Conservation (phyloP, 192 early-diverging fungal species). For the Coemansia sp. region DNA sequence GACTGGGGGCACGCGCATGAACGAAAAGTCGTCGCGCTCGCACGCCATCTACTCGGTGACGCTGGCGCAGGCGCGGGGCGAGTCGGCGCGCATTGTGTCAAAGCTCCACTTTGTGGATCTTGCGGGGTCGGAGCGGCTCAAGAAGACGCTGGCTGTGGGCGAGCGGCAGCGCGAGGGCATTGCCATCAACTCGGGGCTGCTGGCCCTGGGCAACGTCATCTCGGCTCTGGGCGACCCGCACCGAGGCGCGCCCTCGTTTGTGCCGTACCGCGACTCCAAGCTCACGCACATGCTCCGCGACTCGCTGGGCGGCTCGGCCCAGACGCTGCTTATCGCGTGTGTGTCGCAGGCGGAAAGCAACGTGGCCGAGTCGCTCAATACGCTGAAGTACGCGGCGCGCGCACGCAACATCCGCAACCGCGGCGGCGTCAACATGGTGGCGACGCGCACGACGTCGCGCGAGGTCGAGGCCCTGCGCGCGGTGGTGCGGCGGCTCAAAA, state of each 20-base stretch:
- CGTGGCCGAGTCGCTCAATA: slow-evolving; percentile 91
- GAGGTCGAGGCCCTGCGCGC: slow-evolving; percentile 72
- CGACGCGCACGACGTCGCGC: slow-evolving; percentile 58
- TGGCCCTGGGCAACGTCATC: slow-evolving; percentile 98
- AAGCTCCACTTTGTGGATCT: slow-evolving; percentile 99
- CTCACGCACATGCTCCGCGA: slow-evolving; percentile 96
- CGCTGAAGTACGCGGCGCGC: slow-evolving; percentile 94
- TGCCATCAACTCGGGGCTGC: slow-evolving; percentile 93
- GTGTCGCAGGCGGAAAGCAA: slow-evolving; percentile 87
- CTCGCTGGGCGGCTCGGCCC: slow-evolving; percentile 92
- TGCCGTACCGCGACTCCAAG: slow-evolving; percentile 98
- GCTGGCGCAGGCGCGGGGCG: slow-evolving; percentile 71
- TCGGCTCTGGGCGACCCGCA: slow-evolving; percentile 87
- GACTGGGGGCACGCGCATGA: slow-evolving; percentile 98
- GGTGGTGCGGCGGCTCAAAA: slow-evolving; percentile 66
- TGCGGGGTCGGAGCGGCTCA: slow-evolving; percentile 95
- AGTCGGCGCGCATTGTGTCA: slow-evolving; percentile 61
- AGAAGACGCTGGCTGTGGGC: slow-evolving; percentile 90
- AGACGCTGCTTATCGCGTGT: slow-evolving; percentile 96
- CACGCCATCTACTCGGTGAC: slow-evolving; percentile 97
- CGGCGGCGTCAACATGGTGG: slow-evolving; percentile 69
- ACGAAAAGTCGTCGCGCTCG: slow-evolving; percentile 90
- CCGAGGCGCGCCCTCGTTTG: slow-evolving; percentile 65
- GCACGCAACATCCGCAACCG: slow-evolving; percentile 96
- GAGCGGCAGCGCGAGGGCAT: slow-evolving; percentile 96